These are phyloP conservation scores for Aspergillus felis DNA, from an alignment of 2,329 filamentous ascomycete species.

Conservation along the genomic window DNA sequence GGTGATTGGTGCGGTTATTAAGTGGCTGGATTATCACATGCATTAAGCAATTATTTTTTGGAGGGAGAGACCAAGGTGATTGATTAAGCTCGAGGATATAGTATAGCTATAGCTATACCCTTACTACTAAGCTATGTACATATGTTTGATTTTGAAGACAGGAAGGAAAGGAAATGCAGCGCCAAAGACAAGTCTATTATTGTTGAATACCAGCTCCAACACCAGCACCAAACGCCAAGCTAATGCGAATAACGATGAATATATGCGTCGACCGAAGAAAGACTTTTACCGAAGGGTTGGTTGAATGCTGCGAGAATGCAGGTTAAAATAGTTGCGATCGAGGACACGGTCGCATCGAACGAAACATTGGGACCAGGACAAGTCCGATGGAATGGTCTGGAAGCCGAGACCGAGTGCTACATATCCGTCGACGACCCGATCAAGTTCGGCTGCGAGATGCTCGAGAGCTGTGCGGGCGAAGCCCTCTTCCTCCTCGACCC, in stretches of 20 bases:
- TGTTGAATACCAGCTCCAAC: background rate
- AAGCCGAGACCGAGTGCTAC: background rate
- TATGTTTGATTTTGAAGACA: background rate
- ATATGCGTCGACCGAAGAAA: background rate
- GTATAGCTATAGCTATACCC: background rate
- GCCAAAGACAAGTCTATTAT: background rate
- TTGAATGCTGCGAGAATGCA: background rate
- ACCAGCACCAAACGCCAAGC: constrained; percentile 7
- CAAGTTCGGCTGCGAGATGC: constrained; percentile 32
- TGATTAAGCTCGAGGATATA: background rate
- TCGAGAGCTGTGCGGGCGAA: constrained; percentile 11
- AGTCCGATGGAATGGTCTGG: background rate
- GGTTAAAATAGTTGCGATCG: background rate
- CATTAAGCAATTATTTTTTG: background rate
- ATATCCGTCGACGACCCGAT: constrained; percentile 30
- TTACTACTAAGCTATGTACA: background rate
- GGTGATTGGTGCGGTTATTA: background rate
- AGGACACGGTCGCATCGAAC: background rate
- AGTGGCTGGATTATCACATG: background rate
- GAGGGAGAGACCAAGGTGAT: background rate
- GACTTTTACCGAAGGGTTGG: background rate
- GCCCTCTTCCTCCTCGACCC: constrained; percentile 14
- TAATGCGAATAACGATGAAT: constrained; percentile 1
- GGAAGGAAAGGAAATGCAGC: background rate
- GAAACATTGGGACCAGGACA: background rate